Base-by-base conservation (phyloP, 108 stramenopile species). In the Bacterosira constricta region DNA sequence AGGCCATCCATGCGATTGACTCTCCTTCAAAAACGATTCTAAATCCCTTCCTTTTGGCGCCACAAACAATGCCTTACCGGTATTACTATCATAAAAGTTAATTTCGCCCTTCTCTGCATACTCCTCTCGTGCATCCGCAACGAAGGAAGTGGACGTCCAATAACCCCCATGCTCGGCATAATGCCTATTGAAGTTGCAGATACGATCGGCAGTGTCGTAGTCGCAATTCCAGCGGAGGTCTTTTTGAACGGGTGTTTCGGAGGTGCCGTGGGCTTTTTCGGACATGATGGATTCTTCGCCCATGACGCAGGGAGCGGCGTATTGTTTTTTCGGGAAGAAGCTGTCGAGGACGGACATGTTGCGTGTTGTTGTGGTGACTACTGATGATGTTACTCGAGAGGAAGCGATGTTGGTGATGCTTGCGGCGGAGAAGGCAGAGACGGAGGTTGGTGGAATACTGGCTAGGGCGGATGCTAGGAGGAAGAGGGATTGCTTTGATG, bases 131-230 rank as follows among this genome's bases (percentile, higher is more conserved):
- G 77, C 73, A 61, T 88, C 88, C n/a, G 80, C 57, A 9, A 78
- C 57, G 62, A 89, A 85, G 7, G 82, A 57, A 26, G 88, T 89
- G n/a, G 66, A 71, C 44, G 27, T 44, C 76, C 85, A 97, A 63
- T 94, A 97, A 31, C 96, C 92, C 15, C 75, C 77, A 63, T 77
- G 68, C 77, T 97, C 96, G 9, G 95, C 95, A 73, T 90, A 96
- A 71, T 92, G 91, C 0, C 90, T 46, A 57, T 94, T 95, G 77
- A 85, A 91, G 64, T 89, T 92, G 75, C 92, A 94, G 63, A 97
- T 97, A 5, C 86, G 73, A 72, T 94, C 90, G 42, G 96, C 96
- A 15, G 81, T 87, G 18, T 86, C 77, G 21, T 55, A 49, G 56
- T 91, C 88, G 53, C 88, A 87, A 31, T 76, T 84, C 89, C 88